Evolutionary conservation across 2,329 filamentous ascomycete species (phyloP).

Genomic region (Stemphylium lycopersici): DNA sequence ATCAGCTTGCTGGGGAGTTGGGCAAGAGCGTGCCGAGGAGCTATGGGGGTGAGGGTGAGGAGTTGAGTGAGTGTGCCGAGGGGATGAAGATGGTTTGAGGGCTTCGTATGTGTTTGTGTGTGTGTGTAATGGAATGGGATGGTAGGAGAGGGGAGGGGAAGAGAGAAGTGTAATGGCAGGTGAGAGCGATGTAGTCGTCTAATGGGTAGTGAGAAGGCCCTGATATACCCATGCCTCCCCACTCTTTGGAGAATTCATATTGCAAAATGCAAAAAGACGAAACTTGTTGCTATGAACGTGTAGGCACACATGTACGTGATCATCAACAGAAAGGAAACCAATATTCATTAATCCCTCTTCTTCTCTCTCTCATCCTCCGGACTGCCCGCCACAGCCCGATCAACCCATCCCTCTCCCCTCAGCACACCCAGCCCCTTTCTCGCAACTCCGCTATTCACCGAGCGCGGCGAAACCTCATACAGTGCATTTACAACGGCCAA

Average conservation of each 20-base stretch:
- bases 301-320: not conserved
- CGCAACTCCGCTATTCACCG: conserved; percentile 70
- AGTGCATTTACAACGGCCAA: conserved; percentile 79
- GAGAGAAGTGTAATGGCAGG: conserved; percentile 25
- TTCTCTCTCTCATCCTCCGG: conserved; percentile 18
- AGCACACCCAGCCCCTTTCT: conserved; percentile 77
- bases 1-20: conserved; percentile 69
- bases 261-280: not conserved
- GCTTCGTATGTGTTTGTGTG: not conserved
- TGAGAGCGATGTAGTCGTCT: conserved; percentile 1
- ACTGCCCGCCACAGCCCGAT: conserved; percentile 55
- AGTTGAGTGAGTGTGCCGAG: conserved; percentile 54
- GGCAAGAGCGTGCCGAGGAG: conserved; percentile 70
- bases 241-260: conserved; percentile 1
- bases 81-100: conserved; percentile 47
- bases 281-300: too few species aligned
- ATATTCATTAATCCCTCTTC: conserved; percentile 13
- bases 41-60: conserved; percentile 76
- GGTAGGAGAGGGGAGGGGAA: not conserved
- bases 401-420: conserved; percentile 75
- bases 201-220: conserved; percentile 1
- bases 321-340: not conserved
- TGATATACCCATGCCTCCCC: conserved; percentile 19
- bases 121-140: too few species aligned
- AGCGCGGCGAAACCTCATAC: conserved; percentile 73